phyloP scores from a whole-genome alignment of 208 protist genomes.

The Wallacemonas sp. region DNA sequence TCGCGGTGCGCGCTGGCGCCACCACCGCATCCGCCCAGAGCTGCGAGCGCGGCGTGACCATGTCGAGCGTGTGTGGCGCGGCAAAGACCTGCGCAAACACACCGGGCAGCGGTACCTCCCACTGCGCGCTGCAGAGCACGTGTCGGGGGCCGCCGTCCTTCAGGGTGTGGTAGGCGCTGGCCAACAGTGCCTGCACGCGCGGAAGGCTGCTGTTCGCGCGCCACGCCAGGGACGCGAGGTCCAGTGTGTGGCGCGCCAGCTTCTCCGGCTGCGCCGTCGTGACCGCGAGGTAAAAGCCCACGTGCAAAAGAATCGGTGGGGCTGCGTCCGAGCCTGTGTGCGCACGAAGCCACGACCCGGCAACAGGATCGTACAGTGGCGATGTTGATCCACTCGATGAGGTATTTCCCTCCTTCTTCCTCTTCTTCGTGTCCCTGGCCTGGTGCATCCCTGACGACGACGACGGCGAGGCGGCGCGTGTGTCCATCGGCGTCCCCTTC shows the following conservation, averaged over 20 bases:
- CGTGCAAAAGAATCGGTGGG: background rate
- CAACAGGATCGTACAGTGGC: too few species aligned
- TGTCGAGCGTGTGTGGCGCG: background rate
- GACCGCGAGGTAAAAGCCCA: background rate
- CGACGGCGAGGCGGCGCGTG: background rate
- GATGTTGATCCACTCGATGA: too few species aligned
- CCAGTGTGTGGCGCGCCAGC: background rate
- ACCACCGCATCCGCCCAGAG: constrained; percentile 8
- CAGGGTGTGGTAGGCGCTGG: background rate
- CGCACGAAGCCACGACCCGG: background rate
- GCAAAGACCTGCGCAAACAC: background rate
- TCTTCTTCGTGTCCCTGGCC: background rate
- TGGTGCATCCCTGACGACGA: background rate
- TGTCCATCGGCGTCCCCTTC: background rate
- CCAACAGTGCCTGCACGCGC: background rate
- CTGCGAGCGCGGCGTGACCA: background rate
- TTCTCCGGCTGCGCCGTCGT: background rate
- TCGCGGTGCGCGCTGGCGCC: background rate
- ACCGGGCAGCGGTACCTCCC: constrained; percentile 14
- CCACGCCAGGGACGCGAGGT: background rate
- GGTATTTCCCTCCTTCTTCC: background rate
- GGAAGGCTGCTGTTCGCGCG: constrained; percentile 4
- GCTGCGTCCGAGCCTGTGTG: background rate
- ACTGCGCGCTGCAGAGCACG: background rate
- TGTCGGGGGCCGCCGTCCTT: background rate